phyloP scores from a whole-genome alignment of 2,329 filamentous ascomycete species.

The Beauveria sp. region DNA sequence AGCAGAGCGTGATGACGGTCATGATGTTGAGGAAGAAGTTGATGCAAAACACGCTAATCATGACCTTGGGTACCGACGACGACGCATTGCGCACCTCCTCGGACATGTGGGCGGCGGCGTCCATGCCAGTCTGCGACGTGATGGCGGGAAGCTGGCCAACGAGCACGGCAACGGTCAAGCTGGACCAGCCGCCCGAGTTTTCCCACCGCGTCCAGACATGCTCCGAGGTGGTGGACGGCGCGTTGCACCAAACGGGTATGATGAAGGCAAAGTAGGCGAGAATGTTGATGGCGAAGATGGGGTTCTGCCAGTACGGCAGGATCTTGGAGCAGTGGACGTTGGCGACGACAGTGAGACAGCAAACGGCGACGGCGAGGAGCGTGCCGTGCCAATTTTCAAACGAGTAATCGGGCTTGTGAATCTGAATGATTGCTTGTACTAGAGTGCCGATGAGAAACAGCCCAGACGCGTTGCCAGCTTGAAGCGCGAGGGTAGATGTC shows the following conservation, averaged over 20 bases:
- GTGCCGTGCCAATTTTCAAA: slow-evolving; percentile 12
- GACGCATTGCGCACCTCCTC: slow-evolving; percentile 15
- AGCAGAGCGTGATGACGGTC: slow-evolving; percentile 10
- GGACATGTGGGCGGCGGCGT: slow-evolving; percentile 13
- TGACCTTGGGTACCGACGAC: slow-evolving; percentile 12
- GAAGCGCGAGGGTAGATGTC: slow-evolving; percentile 14
- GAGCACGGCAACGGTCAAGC: slow-evolving; percentile 11
- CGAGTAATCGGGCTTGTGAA: slow-evolving; percentile 9
- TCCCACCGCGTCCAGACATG: slow-evolving; percentile 14
- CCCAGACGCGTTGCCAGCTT: slow-evolving; percentile 13
- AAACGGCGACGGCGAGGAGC: slow-evolving; percentile 10
- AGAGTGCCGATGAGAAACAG: slow-evolving; percentile 13
- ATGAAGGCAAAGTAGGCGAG: slow-evolving; percentile 12
- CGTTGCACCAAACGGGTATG: slow-evolving; percentile 15
- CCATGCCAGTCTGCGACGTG: slow-evolving; percentile 11
- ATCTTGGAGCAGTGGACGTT: slow-evolving; percentile 11
- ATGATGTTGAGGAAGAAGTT: slow-evolving; percentile 5
- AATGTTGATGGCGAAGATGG: slow-evolving; percentile 13
- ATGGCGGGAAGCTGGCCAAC: slow-evolving; percentile 14
- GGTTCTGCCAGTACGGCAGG: slow-evolving; percentile 14
- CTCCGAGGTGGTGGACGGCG: slow-evolving; percentile 7
- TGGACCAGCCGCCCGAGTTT: slow-evolving; percentile 13
- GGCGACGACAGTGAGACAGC: slow-evolving; percentile 3
- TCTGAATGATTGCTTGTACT: slow-evolving; percentile 12
- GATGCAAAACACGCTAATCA: slow-evolving; percentile 5